phyloP scores from a whole-genome alignment of 805 yeast genomes.

The Schizosaccharomyces octosporus region DNA sequence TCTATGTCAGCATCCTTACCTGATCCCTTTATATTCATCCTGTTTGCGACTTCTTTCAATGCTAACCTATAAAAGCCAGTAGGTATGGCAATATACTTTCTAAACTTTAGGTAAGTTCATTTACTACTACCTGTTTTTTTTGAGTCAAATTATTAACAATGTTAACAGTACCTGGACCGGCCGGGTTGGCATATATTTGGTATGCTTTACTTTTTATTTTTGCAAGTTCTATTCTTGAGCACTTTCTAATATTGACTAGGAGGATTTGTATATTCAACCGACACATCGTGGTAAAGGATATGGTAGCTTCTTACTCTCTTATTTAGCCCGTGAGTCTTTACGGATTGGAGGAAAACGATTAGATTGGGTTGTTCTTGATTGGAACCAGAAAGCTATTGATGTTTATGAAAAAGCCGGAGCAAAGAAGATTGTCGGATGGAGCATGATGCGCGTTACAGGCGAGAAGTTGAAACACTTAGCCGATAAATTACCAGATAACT shows the following conservation, averaged over 20 bases:
- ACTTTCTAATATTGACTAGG: background rate
- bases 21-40: background rate
- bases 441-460: conserved; percentile 8
- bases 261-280: conserved; percentile 9
- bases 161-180: conserved; percentile 7
- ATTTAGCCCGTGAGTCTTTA: conserved; percentile 7
- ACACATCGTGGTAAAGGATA: conserved; percentile 4
- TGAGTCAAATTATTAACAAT: no score
- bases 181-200: conserved; percentile 8
- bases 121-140: no score
- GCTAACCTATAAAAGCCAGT: conserved; percentile 10
- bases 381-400: conserved; percentile 8
- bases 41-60: background rate
- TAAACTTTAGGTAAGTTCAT: conserved; percentile 5
- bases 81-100: conserved; percentile 11
- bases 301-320: conserved; percentile 7
- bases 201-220: background rate
- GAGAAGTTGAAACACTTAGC: background rate
- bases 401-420: conserved; percentile 8
- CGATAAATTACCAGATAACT: background rate
- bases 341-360: conserved; percentile 7
- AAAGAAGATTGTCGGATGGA: conserved; percentile 7
- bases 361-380: conserved; percentile 7
- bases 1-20: background rate
- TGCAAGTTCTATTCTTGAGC: background rate